phyloP scores from a whole-genome alignment of 2,329 filamentous ascomycete species.

The Curvularia lunata region DNA sequence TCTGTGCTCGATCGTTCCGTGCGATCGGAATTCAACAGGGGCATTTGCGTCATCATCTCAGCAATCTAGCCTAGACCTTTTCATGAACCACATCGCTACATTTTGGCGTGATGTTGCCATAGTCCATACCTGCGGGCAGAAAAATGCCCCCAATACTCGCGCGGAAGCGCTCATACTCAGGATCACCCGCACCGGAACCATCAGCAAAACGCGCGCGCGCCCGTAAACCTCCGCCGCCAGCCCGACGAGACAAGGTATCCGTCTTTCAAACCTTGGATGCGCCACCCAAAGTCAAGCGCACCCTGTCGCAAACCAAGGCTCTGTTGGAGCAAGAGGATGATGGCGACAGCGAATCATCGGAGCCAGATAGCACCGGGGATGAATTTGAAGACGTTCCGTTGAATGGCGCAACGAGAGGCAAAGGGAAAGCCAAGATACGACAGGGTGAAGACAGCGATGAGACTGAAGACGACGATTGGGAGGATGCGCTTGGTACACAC shows the following conservation, averaged over 20 bases:
- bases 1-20: constrained; percentile 28
- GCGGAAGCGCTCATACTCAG: constrained; percentile 67
- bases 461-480: constrained; percentile 51
- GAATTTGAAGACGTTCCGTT: constrained; percentile 58
- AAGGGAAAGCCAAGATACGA: constrained; percentile 51
- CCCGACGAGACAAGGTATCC: constrained; percentile 44
- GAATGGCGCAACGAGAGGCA: constrained; percentile 41
- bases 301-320: constrained; percentile 43
- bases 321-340: constrained; percentile 52
- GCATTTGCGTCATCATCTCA: constrained; percentile 35
- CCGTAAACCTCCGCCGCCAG: constrained; percentile 22
- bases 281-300: constrained; percentile 42
- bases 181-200: constrained; percentile 53
- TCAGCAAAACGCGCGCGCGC: constrained; percentile 34
- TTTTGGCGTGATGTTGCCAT: constrained; percentile 7
- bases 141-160: constrained; percentile 72
- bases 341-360: constrained; percentile 50
- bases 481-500: constrained; percentile 46
- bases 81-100: background rate
- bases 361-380: constrained; percentile 51
- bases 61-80: constrained; percentile 8
- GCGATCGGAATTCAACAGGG: constrained; percentile 23
- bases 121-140: constrained; percentile 2
- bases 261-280: constrained; percentile 56
- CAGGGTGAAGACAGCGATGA: constrained; percentile 43